phyloP scores from a whole-genome alignment of 2,329 filamentous ascomycete species.

The Ophiocordyceps camponoti-floridani region DNA sequence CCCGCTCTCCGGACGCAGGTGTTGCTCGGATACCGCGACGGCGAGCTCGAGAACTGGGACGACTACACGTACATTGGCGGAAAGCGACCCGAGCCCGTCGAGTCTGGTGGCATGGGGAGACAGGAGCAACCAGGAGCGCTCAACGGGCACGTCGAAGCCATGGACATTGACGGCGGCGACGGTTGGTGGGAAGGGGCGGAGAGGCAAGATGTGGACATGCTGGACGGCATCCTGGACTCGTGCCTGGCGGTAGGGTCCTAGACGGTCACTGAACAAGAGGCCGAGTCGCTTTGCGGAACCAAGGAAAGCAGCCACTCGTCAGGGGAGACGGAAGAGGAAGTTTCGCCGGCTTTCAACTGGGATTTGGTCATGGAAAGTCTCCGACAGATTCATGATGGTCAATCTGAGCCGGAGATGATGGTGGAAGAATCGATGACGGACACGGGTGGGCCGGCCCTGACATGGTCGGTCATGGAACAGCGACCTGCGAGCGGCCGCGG shows the following conservation, averaged over 20 bases:
- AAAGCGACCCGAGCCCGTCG: constrained; percentile 11
- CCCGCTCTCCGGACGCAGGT: constrained; percentile 57
- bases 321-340: no score
- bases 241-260: constrained; percentile 28
- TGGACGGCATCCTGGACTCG: constrained; percentile 40
- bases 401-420: no score
- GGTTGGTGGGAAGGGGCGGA: constrained; percentile 46
- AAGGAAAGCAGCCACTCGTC: neutral
- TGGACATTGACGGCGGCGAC: constrained; percentile 40
- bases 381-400: no score
- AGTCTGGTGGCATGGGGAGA: constrained; percentile 7
- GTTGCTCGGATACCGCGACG: constrained; percentile 53
- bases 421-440: no score
- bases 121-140: constrained; percentile 11
- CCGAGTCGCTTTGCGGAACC: neutral
- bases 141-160: constrained; percentile 35
- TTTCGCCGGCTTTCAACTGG: no score
- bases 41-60: constrained; percentile 51
- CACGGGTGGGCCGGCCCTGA: no score
- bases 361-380: no score
- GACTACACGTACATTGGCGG: constrained; percentile 37
- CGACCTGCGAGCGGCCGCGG: no score
- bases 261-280: neutral
- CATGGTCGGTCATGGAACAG: no score
- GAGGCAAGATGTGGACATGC: constrained; percentile 26